Percentiles rank a stretch among this genome's conserved stretches.
Evolutionary conservation across 768 basidiomycete species (phyloP).

Genomic region (Vararia minispora): DNA sequence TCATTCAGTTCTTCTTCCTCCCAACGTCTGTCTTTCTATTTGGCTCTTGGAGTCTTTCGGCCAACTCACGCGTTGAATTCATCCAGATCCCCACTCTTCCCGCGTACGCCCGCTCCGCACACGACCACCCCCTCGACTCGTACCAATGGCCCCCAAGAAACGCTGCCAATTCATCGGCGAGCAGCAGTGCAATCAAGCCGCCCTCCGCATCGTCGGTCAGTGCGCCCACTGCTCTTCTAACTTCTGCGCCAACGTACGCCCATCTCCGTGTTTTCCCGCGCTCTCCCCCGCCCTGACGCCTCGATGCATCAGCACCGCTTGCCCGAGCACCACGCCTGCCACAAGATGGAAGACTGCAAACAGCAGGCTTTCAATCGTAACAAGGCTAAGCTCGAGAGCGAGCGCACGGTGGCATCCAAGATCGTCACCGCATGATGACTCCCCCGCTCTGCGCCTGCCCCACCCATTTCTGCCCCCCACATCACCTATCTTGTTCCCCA

Average conservation of each 20-base stretch:
- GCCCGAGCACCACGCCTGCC: constrained; percentile 81
- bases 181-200: constrained; percentile 64
- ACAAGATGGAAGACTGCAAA: constrained; percentile 72
- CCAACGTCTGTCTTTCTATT: not conserved
- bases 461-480: constrained; percentile 1
- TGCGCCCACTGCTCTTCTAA: constrained; percentile 70
- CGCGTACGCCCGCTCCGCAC: constrained; percentile 5
- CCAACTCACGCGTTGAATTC: not conserved
- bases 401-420: constrained; percentile 80
- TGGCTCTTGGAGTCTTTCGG: not conserved
- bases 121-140: constrained; percentile 8
- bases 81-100: not conserved
- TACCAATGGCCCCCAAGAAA: constrained; percentile 74
- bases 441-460: constrained; percentile 10
- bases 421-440: constrained; percentile 59
- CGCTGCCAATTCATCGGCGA: constrained; percentile 63
- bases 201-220: constrained; percentile 73
- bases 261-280: constrained; percentile 1
- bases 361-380: constrained; percentile 84
- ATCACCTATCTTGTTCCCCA: constrained; percentile 7
- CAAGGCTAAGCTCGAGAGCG: constrained; percentile 80
- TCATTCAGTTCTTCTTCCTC: not conserved
- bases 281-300: too few species aligned
- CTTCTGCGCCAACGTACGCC: constrained; percentile 66
- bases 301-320: constrained; percentile 83